Percentiles rank a stretch among this genome's conserved stretches.
These are phyloP conservation scores for Parietichytrium sp. DNA, from an alignment of 108 stramenopile species.

Conservation along the genomic window DNA sequence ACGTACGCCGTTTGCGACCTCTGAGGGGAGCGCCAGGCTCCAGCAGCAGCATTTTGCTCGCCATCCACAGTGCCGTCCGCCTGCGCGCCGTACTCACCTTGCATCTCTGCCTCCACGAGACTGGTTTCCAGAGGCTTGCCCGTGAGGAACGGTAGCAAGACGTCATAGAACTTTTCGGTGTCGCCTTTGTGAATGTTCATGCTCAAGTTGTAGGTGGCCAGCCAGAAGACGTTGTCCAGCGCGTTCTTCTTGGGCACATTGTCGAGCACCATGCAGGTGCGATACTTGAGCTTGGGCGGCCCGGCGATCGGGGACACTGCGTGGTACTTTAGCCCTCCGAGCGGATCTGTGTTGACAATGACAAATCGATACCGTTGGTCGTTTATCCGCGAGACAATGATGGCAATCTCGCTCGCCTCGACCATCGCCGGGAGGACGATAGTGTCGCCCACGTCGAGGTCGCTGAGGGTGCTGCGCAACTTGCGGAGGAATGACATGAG, in stretches of 20 bases:
- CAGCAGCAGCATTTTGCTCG: background rate
- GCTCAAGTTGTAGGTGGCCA: constrained; percentile 45
- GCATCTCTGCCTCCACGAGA: constrained; percentile 45
- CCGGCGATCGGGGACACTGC: constrained; percentile 23
- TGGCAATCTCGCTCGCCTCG: background rate
- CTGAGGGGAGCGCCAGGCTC: constrained; percentile 42
- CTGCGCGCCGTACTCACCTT: background rate
- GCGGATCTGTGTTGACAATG: constrained; percentile 44
- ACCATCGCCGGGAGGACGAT: constrained; percentile 38
- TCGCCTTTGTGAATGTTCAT: constrained; percentile 41
- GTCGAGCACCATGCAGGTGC: constrained; percentile 44
- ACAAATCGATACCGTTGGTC: constrained; percentile 41
- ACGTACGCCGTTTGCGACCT: constrained; percentile 46
- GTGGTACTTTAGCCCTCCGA: constrained; percentile 33
- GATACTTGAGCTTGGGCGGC: constrained; percentile 42
- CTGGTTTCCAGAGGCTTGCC: constrained; percentile 46
- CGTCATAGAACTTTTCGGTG: constrained; percentile 44
- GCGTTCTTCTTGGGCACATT: constrained; percentile 48
- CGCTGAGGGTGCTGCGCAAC: constrained; percentile 14
- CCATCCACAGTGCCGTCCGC: background rate
- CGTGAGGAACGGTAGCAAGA: constrained; percentile 46
- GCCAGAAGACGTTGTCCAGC: constrained; percentile 49
- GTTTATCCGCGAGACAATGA: constrained; percentile 29
- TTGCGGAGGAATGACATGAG: constrained; percentile 41
- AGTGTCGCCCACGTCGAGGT: constrained; percentile 37